Evolutionary conservation across 2,329 filamentous ascomycete species (phyloP), one percentile per base, ranked within the genome.

Genomic region (Stachybotrys echinatus): DNA sequence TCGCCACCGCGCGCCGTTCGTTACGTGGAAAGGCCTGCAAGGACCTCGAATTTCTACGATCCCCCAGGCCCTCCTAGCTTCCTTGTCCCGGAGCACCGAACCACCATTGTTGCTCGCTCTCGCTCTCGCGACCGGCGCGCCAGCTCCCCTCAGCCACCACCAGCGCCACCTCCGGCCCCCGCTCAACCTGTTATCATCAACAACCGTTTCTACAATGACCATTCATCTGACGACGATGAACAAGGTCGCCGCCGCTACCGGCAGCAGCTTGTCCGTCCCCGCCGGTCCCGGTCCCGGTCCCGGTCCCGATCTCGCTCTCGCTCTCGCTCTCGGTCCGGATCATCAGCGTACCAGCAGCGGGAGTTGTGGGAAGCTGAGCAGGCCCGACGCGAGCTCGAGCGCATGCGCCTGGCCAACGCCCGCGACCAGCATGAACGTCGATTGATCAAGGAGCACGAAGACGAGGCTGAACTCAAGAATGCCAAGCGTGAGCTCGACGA

Each of bases 121-220:
- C 73, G 73, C 20, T 76, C 74, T 18, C 70, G 70, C 21, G 75
- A 79, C 54, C 73, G 74, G 31, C 71, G 71, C 18, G 69, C 70
- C 12, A 69, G 64, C 52, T 72, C 73, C 20, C 71, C 71, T 6
- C 61, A 58, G 42, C 59, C 52, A 34, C 60, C 27, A 48, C 59
- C 18, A 58, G 61, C 18, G 60, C 54, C 46, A 58, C 61, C 23
- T 60, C 34, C 34, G 5, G 58, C 65, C 6, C 62, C 61, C 10
- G 64, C 60, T 18, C 64, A 67, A 17, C 77, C 79, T 1, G 71
- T 83, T 45, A 75, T 83, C 48, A 82, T 83, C 61, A 80, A 81
- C 59, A 83, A 81, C 61, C 70, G 70, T 50, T 75, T 79, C 50
- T 75, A 77, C 56, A 76, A 76, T 52, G 70, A 75, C 20, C 57